These are phyloP conservation scores for Rhizopus delemar DNA, from an alignment of 371 early-diverging fungal genomes.

Conservation along the genomic window DNA sequence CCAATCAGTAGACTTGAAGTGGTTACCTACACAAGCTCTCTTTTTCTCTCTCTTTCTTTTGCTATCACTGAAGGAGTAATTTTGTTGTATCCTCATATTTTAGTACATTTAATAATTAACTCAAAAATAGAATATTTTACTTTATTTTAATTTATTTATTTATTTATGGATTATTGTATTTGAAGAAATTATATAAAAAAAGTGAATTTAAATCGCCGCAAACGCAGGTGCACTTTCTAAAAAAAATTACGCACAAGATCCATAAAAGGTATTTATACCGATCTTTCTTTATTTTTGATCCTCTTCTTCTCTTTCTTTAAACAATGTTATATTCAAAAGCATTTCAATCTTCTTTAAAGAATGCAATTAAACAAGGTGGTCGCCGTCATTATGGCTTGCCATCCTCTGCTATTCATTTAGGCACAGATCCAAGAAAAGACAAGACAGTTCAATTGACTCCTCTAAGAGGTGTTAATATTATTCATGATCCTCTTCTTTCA, in stretches of 20 bases:
- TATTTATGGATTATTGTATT: background rate
- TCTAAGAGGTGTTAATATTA: constrained; percentile 60
- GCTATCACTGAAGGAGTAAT: background rate
- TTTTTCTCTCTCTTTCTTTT: too few species aligned
- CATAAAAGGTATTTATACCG: background rate
- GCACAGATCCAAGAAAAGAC: constrained; percentile 57
- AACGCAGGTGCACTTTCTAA: background rate
- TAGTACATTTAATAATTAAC: too few species aligned
- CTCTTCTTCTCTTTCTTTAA: background rate
- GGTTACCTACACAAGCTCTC: too few species aligned
- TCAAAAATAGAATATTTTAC: too few species aligned
- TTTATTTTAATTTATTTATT: too few species aligned
- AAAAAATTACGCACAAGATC: background rate
- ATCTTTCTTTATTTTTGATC: background rate
- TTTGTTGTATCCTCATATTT: background rate
- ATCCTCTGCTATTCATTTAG: constrained; percentile 26
- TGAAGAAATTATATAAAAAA: background rate
- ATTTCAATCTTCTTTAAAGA: background rate
- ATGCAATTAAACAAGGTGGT: background rate
- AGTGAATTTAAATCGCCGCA: background rate
- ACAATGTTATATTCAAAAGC: constrained; percentile 1
- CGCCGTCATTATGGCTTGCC: constrained; percentile 25
- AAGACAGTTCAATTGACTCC: constrained; percentile 58
- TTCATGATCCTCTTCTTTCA: constrained; percentile 62
- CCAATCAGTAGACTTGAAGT: background rate